Evolutionary conservation across 1,284 basidiomycete species (phyloP).

Genomic region (Stygiomarasmius scandens): DNA sequence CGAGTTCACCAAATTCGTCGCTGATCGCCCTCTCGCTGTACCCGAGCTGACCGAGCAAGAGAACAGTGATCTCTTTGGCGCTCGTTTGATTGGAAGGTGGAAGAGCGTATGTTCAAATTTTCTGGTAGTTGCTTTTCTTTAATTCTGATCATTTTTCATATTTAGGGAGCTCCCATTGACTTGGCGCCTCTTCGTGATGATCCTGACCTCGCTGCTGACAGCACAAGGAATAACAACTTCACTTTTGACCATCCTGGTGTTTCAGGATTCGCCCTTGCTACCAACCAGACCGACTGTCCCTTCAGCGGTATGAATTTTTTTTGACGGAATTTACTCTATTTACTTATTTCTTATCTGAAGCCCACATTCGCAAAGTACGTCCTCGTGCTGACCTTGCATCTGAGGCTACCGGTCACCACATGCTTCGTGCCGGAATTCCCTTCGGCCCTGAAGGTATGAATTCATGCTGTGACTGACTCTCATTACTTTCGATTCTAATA

Average conservation of each 20-base stretch:
- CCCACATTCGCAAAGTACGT: conserved; percentile 33
- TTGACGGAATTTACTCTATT: too few species aligned
- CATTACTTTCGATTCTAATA: not conserved
- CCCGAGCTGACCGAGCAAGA: conserved; percentile 22
- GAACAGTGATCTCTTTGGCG: conserved; percentile 29
- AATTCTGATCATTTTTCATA: not conserved
- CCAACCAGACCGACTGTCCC: conserved; percentile 33
- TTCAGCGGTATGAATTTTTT: too few species aligned
- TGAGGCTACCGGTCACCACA: conserved; percentile 17
- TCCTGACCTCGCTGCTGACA: conserved; percentile 32
- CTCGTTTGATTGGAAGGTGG: conserved; percentile 35
- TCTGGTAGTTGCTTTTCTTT: not conserved
- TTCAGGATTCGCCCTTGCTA: conserved; percentile 5
- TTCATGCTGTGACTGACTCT: not conserved
- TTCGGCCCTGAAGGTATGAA: conserved; percentile 38
- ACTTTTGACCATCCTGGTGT: conserved; percentile 25
- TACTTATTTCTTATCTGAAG: too few species aligned
- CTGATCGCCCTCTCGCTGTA: conserved; percentile 23
- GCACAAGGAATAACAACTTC: conserved; percentile 40
- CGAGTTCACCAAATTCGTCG: conserved; percentile 31
- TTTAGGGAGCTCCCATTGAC: conserved; percentile 36
- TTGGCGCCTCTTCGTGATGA: conserved; percentile 36
- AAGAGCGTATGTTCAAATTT: conserved; percentile 26
- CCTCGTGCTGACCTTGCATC: conserved; percentile 25
- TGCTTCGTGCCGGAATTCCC: conserved; percentile 40